Evolutionary conservation across 306 rosid genomes (phyloP).

Genomic region (Cucurbita argyrosperma): DNA sequence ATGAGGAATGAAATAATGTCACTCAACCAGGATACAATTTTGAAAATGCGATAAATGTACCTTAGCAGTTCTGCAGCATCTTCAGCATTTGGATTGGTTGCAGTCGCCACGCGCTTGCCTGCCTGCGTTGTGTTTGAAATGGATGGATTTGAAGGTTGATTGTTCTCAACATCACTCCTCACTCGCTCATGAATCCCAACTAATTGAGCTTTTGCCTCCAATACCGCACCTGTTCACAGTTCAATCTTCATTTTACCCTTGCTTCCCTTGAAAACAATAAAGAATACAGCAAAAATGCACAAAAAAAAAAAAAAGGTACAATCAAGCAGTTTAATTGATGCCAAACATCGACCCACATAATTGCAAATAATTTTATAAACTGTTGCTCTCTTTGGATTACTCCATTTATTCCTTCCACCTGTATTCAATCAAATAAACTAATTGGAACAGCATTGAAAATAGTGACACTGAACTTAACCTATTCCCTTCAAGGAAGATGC

Average conservation of each 20-base stretch:
- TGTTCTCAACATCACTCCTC: conserved; percentile 65
- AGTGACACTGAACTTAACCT: not conserved
- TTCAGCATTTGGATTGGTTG: conserved; percentile 84
- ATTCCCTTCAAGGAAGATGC: not conserved
- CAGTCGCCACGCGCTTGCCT: conserved; percentile 49
- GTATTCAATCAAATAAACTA: not conserved
- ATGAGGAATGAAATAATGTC: not conserved
- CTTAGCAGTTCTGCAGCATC: conserved; percentile 90
- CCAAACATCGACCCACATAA: not conserved
- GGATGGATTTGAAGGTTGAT: conserved; percentile 43
- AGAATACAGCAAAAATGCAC: not conserved
- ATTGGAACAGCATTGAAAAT: not conserved
- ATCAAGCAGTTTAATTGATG: not conserved
- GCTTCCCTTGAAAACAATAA: not conserved
- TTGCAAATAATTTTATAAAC: not conserved
- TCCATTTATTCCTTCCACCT: not conserved
- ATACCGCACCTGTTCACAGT: conserved; percentile 41
- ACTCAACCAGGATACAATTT: not conserved
- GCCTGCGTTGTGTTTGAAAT: conserved; percentile 24
- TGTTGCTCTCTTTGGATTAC: not conserved
- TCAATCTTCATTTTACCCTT: not conserved
- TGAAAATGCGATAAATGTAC: conserved; percentile 18
- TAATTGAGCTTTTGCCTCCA: conserved; percentile 76
- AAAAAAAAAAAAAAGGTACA: not conserved
- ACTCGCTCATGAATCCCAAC: conserved; percentile 96